Base-by-base conservation (phyloP, 169 alveolate species). In the Miamiensis avidus region DNA sequence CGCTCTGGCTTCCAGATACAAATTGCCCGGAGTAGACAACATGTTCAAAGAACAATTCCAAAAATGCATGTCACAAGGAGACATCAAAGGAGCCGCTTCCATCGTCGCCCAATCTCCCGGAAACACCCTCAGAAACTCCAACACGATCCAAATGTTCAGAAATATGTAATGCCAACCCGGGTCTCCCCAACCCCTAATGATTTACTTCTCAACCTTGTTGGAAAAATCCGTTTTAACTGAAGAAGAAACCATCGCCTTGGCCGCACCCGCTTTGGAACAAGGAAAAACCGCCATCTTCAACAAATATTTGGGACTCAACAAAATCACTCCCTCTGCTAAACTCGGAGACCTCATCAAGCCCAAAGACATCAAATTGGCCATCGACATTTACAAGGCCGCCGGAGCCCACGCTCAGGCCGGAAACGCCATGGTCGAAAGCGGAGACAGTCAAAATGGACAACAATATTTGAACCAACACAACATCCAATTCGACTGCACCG, bases 311-410 rank as follows among this genome's bases (percentile, higher is more conserved):
- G 96, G 97, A 75, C 99, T 98, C 88, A 99, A 97, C 81, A 98
- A 99, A 94, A 93, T 99, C 81, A 99, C 99, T 34, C 97, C 97
- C 88, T 97, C 99, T 64, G 99, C 98, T 91, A 99, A 98, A 89
- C 95, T 99, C 31, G 99, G 99, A 26, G 99, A 99, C 89, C 88
- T 98, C 90, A 95, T 99, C 34, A 95, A 95, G 82, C 95, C 94
- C 74, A 89, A 93, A 82, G 99, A 98, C 69, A 95, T 93, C 65
- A 92, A 97, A 82, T 95, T 98, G 75, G 99, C 99, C 49, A 95
- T 98, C 72, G 93, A 96, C 89, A 96, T 99, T 34, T 97, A 97
- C 91, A 92, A 94, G 91, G 93, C 91, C 82, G 95, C 98, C 78
- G 92, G 93, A 31, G 94, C 97, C 82, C 97, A 96, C 82, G 96